These are phyloP conservation scores for Yamadazyma endophytica DNA, from an alignment of 805 yeast genomes.

Conservation along the genomic window DNA sequence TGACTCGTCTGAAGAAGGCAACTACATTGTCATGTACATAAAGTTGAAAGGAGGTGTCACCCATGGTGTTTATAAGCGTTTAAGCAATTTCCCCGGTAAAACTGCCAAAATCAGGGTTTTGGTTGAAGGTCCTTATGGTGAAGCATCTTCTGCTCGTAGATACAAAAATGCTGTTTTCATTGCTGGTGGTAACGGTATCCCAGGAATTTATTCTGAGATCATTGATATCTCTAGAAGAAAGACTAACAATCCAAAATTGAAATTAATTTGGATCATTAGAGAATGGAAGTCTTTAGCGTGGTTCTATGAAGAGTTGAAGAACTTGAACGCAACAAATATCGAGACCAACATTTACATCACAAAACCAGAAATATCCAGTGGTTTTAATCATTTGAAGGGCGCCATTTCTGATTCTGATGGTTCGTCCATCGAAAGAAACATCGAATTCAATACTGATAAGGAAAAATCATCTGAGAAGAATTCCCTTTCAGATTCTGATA, in stretches of 20 bases:
- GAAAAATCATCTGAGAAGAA: too few species aligned
- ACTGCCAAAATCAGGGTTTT: slow-evolving; percentile 18
- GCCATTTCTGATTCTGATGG: slow-evolving; percentile 11
- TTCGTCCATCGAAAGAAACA: slow-evolving; percentile 3
- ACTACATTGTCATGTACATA: slow-evolving; percentile 21
- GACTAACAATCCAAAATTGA: slow-evolving; percentile 11
- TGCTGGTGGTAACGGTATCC: slow-evolving; percentile 76
- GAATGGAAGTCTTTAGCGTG: slow-evolving; percentile 44
- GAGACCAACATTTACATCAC: slow-evolving; percentile 21
- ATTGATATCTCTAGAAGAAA: background rate
- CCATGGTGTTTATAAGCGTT: slow-evolving; percentile 19
- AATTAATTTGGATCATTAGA: slow-evolving; percentile 61
- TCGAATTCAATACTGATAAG: too few species aligned
- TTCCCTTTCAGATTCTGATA: too few species aligned
- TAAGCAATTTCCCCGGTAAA: slow-evolving; percentile 18
- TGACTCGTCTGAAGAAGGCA: slow-evolving; percentile 13
- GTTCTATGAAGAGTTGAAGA: slow-evolving; percentile 38
- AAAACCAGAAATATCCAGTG: slow-evolving; percentile 7
- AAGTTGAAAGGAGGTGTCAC: slow-evolving; percentile 53
- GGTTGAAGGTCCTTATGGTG: slow-evolving; percentile 65
- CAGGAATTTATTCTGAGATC: slow-evolving; percentile 45
- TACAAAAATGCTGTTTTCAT: slow-evolving; percentile 53
- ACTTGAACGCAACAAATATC: slow-evolving; percentile 18
- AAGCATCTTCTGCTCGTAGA: slow-evolving; percentile 39
- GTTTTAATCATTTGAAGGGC: slow-evolving; percentile 9